Evolutionary conservation across 2,329 filamentous ascomycete genomes (phyloP).

Genomic region (Epicoccum nigrum): DNA sequence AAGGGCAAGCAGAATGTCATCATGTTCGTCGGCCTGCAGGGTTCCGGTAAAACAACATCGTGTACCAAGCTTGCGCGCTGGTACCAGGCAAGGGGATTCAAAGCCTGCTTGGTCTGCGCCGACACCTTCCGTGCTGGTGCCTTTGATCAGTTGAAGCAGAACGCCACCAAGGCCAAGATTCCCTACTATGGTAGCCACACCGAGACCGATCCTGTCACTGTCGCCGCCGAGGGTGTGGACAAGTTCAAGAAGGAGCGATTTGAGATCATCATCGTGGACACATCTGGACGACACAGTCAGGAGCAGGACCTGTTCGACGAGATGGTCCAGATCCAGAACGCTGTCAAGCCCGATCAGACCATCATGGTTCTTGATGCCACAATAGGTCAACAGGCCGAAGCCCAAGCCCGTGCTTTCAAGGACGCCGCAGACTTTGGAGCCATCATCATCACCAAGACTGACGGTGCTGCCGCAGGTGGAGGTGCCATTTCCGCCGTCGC

Average conservation of each 20-base stretch:
- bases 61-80: constrained; percentile 96
- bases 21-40: constrained; percentile 98
- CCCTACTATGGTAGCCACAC: constrained; percentile 97
- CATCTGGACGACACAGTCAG: constrained; percentile 91
- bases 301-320: constrained; percentile 95
- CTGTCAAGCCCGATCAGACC: constrained; percentile 91
- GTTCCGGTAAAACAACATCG: constrained; percentile 96
- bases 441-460: constrained; percentile 98
- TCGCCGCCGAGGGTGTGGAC: constrained; percentile 93
- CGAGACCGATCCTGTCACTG: constrained; percentile 91
- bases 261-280: constrained; percentile 98
- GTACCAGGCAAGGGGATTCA: constrained; percentile 93
- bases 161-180: constrained; percentile 98
- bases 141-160: constrained; percentile 98
- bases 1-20: constrained; percentile 97
- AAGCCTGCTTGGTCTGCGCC: constrained; percentile 90
- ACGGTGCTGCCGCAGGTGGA: constrained; percentile 92
- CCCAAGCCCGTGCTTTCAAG: constrained; percentile 95
- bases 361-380: constrained; percentile 98
- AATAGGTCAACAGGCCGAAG: constrained; percentile 94
- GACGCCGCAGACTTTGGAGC: constrained; percentile 95
- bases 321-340: constrained; percentile 94
- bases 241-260: constrained; percentile 99
- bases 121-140: constrained; percentile 98
- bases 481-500: constrained; percentile 97